Evolutionary conservation across 305 asterid genomes (phyloP), one percentile per base, ranked within the genome.

Genomic region (Fraxinus angustifolia): DNA sequence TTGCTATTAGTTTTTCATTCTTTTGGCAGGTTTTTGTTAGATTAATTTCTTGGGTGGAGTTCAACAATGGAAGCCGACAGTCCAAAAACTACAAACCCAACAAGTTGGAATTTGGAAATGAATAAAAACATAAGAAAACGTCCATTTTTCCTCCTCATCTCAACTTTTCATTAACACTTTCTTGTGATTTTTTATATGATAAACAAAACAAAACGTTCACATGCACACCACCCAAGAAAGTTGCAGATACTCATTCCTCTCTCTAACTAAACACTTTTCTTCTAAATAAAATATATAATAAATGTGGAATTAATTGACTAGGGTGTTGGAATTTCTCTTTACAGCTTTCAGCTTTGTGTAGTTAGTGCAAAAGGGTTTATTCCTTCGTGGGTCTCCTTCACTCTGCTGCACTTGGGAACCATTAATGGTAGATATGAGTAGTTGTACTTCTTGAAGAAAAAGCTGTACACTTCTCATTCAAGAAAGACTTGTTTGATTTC

Each of bases 61-160:
- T 60, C 70, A 21, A 60, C 8, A 38, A 58, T 53, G 33, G 77
- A 78, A 53, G 35, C 60, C 53, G 48, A 77, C 58, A 75, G 53
- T 73, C 28, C 82, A n/a, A 82, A 78, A 26, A 6, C 72, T 68
- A 76, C 71, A 48, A 17, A 17, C 60, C 85, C 74, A 3, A 4
- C 19, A 23, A 23, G 36, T 58, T 35, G 10, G 68, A 70, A 60
- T 23, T 28, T 2, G 31, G 31, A 28, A 2, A 53, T 73, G 80
- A 87, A 40, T 85, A 76, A 72, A 8, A 34, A 79, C 90, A 88
- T 86, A 86, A 83, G 75, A 76, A 83, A 89, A 91, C 79, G 89
- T 82, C 86, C 17, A 80, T 14, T 79, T 38, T 84, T 33, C 53
- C 78, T 82, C 82, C 33, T 71, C 76, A 33, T 75, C 80, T 12